Conservation (phyloP, 805 yeast species). For the Saccharomycopsis capsularis region DNA sequence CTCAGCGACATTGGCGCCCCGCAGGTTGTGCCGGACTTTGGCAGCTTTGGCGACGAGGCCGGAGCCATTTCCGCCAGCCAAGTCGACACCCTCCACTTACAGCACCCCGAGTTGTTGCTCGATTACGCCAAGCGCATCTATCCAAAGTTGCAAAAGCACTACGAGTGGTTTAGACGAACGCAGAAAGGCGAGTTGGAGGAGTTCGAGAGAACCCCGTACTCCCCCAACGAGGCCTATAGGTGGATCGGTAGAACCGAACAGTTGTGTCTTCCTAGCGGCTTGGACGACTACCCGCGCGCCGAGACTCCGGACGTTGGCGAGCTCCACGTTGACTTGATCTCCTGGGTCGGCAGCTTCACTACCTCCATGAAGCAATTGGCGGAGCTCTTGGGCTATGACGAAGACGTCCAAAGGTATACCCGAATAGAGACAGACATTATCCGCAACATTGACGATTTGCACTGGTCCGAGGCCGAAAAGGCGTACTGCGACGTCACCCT, state of each 20-base stretch:
- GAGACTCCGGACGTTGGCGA: conserved; percentile 78
- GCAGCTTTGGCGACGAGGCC: conserved; percentile 11
- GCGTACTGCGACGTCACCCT: conserved; percentile 81
- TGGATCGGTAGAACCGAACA: conserved; percentile 89
- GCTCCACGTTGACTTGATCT: conserved; percentile 77
- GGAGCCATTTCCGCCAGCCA: conserved; percentile 23
- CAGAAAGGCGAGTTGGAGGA: conserved; percentile 72
- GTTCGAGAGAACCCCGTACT: conserved; percentile 53
- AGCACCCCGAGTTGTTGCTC: conserved; percentile 51
- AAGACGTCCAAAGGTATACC: conserved; percentile 51
- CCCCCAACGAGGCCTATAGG: conserved; percentile 55
- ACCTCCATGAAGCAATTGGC: conserved; percentile 74
- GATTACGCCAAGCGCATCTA: conserved; percentile 59
- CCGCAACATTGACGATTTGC: conserved; percentile 61
- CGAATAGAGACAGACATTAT: conserved; percentile 49
- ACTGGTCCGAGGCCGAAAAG: conserved; percentile 66
- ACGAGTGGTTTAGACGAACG: conserved; percentile 75
- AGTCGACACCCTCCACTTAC: conserved; percentile 47
- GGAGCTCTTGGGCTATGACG: conserved; percentile 45
- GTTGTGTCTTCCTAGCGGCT: conserved; percentile 86
- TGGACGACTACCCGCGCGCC: conserved; percentile 93
- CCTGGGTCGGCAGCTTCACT: conserved; percentile 95
- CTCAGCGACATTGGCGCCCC: conserved; percentile 29
- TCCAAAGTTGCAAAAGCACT: conserved; percentile 71
- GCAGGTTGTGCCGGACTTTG: conserved; percentile 23